Percentiles rank a stretch among this genome's conserved stretches.
phyloP scores from a whole-genome alignment of 2,329 filamentous ascomycete species.

The Dactylellina sp. region DNA sequence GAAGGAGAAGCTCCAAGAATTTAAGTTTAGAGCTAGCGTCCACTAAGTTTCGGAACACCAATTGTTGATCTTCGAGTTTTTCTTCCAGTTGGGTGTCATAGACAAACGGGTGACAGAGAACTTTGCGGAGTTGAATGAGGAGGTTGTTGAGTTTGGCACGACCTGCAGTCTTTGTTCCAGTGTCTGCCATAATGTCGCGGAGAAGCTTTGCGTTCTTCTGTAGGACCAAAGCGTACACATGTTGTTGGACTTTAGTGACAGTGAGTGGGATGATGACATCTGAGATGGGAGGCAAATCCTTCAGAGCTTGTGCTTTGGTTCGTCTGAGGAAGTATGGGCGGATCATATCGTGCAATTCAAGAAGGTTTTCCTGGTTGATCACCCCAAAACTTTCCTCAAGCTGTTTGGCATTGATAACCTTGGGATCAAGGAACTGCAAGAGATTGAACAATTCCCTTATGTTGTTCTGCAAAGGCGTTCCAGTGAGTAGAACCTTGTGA shows the following conservation, averaged over 20 bases:
- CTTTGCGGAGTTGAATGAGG: conserved; percentile 92
- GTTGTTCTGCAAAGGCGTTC: conserved; percentile 94
- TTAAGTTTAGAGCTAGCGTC: conserved; percentile 92
- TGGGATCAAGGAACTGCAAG: conserved; percentile 88
- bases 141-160: conserved; percentile 90
- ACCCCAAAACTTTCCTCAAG: conserved; percentile 81
- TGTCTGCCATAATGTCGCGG: conserved; percentile 80
- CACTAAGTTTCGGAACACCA: conserved; percentile 81
- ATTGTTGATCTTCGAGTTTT: conserved; percentile 69
- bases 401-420: conserved; percentile 73
- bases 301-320: conserved; percentile 90
- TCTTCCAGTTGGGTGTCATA: conserved; percentile 94
- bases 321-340: conserved; percentile 75
- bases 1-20: conserved; percentile 84
- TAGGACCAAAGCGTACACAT: conserved; percentile 92
- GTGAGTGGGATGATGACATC: conserved; percentile 97
- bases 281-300: conserved; percentile 90
- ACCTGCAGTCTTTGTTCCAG: conserved; percentile 69
- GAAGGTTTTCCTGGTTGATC: conserved; percentile 85
- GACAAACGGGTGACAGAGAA: conserved; percentile 93
- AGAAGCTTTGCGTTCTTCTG: conserved; percentile 90
- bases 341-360: conserved; percentile 75
- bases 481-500: conserved; percentile 85
- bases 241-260: conserved; percentile 93
- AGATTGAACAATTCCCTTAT: conserved; percentile 94